Evolutionary conservation across 805 yeast genomes (phyloP), one percentile per base, ranked within the genome.

Genomic region (Cyberlindnera lachancei): DNA sequence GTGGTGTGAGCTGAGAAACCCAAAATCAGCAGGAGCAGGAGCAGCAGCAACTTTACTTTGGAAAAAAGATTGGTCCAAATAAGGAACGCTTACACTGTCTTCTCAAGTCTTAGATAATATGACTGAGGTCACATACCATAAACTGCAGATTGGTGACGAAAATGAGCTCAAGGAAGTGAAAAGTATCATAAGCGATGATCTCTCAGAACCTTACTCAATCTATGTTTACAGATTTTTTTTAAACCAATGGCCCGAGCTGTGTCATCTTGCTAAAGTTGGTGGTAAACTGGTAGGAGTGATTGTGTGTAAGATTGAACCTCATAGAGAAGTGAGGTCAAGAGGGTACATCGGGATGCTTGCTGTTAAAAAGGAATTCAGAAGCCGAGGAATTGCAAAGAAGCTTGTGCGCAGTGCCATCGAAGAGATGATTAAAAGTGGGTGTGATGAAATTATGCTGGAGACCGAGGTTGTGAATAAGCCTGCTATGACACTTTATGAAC

Each of bases 271-370:
- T 8, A 68, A 68, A 36, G 67, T 63, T 29, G 51, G 41, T 10
- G 47, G 38, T 5, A 47, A 52, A 14, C 66, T 79, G 3, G 64
- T 88, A n/a, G 98, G 96, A 4, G 84, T 81, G 23, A 77, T 90
- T 7, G 83, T 92, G 6, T 78, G 94, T 32, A 85, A 87, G 48
- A 73, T 77, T 10, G 94, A 83, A 41, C 63, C 71, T 1, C 96
- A 90, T 56, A 67, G 90, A 37, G 66, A 70, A 15, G 78, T 73
- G 9, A 65, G 95, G 38, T 52, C 66, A 44, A 67, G 98, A 38
- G 98, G 98, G 0, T 92, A 92, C 50, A 88, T 92, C 18, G 98
- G 96, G 3, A 92, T 92, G 98, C 61, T 92, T 34, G 95, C 94
- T 0, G 94, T 90, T 10, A 77, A 78, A 31, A 74, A 75, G 23